Evolutionary conservation across 1,284 basidiomycete species (phyloP), one percentile per base, ranked within the genome.

Genomic region (Malassezia brasiliensis): DNA sequence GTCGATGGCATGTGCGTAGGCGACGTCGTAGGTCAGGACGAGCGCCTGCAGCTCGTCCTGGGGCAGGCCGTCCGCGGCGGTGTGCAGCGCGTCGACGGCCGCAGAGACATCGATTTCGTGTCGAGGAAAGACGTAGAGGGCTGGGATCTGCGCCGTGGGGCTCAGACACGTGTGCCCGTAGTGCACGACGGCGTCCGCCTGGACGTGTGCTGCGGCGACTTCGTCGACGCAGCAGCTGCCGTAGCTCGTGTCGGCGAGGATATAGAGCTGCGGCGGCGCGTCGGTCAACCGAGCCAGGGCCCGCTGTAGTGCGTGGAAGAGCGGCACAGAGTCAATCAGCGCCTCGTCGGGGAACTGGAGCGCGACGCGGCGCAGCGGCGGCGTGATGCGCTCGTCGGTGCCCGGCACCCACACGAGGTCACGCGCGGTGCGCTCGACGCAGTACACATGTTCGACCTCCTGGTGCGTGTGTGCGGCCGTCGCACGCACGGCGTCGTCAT

Each of bases 191-290:
- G 86, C 82, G 68, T 96, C 88, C 0, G 91, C 90, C 61, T 91
- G 84, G 39, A 93, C 85, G 73, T 98, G 94, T 62, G 90, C 85
- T 5, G 93, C 91, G 8, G 90, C 87, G 3, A 98, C 86, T 67
- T 96, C 88, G 72, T 99, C 94, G 4, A 94, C 90, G 72, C 93
- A 98, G 72, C 93, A 99, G 68, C 90, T 94, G 74, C 91, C 93
- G 75, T 96, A 96, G 28, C 90, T 94, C 25, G 91, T 96, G 76
- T 96, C 93, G 12, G 91, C 91, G 17, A 96, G 81, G 5, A 96
- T 85, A 72, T 91, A 96, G 25, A 90, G 78, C 64, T 91, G 40
- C 4, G 62, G 59, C 17, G 44, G 30, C 9, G 28, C 34, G 3
- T 15, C 41, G n/a, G 15, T 15, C 1, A 35, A n/a, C 7, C 74